These are phyloP conservation scores for Neoarthrinium moseri DNA, from an alignment of 2,329 filamentous ascomycete species.

Conservation along the genomic window DNA sequence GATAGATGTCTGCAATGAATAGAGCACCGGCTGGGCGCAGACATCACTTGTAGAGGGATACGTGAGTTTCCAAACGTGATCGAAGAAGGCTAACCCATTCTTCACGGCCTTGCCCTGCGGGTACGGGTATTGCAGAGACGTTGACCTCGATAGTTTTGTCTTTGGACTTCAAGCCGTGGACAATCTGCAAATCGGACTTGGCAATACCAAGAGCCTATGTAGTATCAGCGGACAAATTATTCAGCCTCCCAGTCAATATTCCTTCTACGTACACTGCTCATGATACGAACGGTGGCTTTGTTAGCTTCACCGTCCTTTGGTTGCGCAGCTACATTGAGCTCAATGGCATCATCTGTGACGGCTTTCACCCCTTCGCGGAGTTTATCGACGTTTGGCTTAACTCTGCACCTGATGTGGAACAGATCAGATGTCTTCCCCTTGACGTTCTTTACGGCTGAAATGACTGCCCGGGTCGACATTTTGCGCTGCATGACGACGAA, in stretches of 20 bases:
- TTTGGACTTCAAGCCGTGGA: constrained; percentile 61
- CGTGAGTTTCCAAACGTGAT: too few species aligned
- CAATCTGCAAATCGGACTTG: constrained; percentile 62
- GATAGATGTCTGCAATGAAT: too few species aligned
- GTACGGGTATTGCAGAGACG: background rate
- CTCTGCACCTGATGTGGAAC: constrained; percentile 62
- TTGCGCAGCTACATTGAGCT: constrained; percentile 65
- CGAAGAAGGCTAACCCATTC: too few species aligned
- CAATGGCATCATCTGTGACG: constrained; percentile 55
- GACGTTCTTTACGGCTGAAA: too few species aligned
- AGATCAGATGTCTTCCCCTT: constrained; percentile 31
- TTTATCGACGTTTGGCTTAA: constrained; percentile 65
- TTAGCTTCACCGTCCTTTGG: constrained; percentile 69
- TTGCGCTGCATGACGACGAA: too few species aligned
- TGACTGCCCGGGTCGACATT: too few species aligned
- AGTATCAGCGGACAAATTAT: background rate
- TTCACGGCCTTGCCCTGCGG: too few species aligned
- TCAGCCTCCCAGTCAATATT: background rate
- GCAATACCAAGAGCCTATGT: constrained; percentile 55
- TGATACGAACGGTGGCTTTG: constrained; percentile 59
- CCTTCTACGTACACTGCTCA: constrained; percentile 53
- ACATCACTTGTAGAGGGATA: too few species aligned
- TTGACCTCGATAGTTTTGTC: constrained; percentile 55
- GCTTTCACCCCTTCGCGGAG: constrained; percentile 59
- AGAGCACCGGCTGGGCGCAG: too few species aligned